A percentile compares a stretch with the other conserved stretches of the same genome.
phyloP scores from a whole-genome alignment of 805 yeast species.

The Ogataea allantospora region DNA sequence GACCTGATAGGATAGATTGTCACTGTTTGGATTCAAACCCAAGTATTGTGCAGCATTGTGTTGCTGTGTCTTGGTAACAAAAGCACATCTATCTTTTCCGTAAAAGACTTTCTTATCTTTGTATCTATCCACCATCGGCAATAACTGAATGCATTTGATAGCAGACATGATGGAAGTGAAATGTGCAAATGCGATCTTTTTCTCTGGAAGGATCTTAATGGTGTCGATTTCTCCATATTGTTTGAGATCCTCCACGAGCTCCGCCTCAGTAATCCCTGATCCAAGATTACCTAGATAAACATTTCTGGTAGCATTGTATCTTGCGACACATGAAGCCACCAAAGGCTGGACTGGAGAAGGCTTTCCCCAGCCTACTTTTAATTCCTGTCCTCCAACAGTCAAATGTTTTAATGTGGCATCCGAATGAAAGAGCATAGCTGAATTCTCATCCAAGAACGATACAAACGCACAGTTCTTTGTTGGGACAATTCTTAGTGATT shows the following conservation, averaged over 20 bases:
- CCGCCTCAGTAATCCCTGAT: conserved; percentile 63
- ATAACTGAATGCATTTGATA: conserved; percentile 74
- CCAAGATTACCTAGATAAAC: conserved; percentile 79
- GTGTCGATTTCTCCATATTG: conserved; percentile 84
- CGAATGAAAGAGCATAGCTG: conserved; percentile 88
- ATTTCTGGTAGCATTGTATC: conserved; percentile 91
- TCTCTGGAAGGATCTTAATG: conserved; percentile 72
- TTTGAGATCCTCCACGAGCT: conserved; percentile 61
- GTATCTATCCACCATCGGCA: conserved; percentile 70
- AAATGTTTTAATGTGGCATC: conserved; percentile 86
- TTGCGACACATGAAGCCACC: conserved; percentile 70
- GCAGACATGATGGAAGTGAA: conserved; percentile 84
- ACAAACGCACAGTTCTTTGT: conserved; percentile 87
- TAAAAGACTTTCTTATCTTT: conserved; percentile 76
- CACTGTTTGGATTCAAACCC: conserved; percentile 88
- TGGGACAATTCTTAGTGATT: conserved; percentile 73
- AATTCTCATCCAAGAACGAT: conserved; percentile 82
- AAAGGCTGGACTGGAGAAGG: conserved; percentile 71
- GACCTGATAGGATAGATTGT: conserved; percentile 60
- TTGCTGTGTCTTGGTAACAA: conserved; percentile 91
- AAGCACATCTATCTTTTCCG: conserved; percentile 94
- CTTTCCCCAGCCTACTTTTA: conserved; percentile 92
- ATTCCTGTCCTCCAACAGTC: conserved; percentile 74
- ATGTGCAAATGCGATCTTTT: conserved; percentile 88
- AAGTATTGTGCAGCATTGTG: conserved; percentile 95